Conservation (phyloP, 2,329 filamentous ascomycete species). For the Pezicula neosporulosa region DNA sequence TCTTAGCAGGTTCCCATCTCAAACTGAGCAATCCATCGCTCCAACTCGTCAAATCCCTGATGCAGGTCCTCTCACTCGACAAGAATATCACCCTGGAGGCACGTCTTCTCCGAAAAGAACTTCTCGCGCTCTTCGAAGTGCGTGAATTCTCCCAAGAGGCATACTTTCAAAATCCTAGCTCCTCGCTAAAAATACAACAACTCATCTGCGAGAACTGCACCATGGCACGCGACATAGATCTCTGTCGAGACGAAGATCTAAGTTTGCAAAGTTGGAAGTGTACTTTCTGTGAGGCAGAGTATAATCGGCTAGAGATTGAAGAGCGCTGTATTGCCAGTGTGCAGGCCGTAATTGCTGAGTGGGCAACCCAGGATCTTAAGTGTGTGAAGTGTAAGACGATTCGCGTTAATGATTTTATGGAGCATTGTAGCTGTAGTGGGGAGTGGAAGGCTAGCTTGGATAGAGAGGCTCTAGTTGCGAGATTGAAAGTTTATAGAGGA, state of each 20-base stretch:
- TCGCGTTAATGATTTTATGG: constrained; percentile 89
- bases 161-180: constrained; percentile 82
- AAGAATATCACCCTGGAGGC: constrained; percentile 88
- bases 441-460: constrained; percentile 74
- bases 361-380: constrained; percentile 87
- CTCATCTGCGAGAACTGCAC: constrained; percentile 90
- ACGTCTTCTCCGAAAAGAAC: constrained; percentile 80
- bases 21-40: constrained; percentile 70
- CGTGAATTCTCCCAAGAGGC: constrained; percentile 89
- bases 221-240: constrained; percentile 80
- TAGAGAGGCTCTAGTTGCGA: constrained; percentile 60
- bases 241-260: constrained; percentile 86
- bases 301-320: constrained; percentile 77
- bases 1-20: constrained; percentile 70
- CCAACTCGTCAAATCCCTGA: constrained; percentile 87
- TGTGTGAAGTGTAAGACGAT: constrained; percentile 70
- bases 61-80: constrained; percentile 88
- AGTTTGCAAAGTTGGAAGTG: constrained; percentile 72
- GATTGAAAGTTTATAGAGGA: constrained; percentile 65
- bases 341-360: constrained; percentile 71
- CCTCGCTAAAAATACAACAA: constrained; percentile 68
- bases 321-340: constrained; percentile 77
- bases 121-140: constrained; percentile 87
- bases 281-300: constrained; percentile 69
- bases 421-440: constrained; percentile 92